These are phyloP conservation scores for Nitzschia palea DNA, from an alignment of 108 stramenopile genomes.

Conservation along the genomic window DNA sequence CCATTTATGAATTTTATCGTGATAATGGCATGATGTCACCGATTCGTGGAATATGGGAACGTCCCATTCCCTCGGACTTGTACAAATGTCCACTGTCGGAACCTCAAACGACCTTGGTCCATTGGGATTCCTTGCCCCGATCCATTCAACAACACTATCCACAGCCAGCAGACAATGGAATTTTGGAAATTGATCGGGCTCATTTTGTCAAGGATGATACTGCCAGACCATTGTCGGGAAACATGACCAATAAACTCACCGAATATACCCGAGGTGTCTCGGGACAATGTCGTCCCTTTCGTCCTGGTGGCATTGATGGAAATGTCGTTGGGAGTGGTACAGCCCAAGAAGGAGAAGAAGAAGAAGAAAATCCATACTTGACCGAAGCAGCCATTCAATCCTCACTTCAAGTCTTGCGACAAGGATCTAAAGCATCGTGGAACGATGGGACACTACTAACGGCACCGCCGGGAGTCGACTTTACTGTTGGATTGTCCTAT, in stretches of 20 bases:
- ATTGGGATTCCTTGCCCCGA: conserved; percentile 36
- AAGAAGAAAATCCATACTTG: conserved; percentile 26
- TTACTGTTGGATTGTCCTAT: conserved; percentile 63
- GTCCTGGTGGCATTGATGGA: conserved; percentile 66
- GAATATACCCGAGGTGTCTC: conserved; percentile 77
- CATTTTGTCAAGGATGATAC: conserved; percentile 2
- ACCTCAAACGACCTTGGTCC: conserved; percentile 36
- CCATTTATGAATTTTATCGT: conserved; percentile 22
- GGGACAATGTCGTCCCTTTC: conserved; percentile 66
- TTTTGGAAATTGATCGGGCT: conserved; percentile 16
- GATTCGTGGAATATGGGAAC: conserved; percentile 26
- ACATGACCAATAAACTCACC: conserved; percentile 68
- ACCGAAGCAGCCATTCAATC: conserved; percentile 49
- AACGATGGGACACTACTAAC: conserved; percentile 68
- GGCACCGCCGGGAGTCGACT: conserved; percentile 67
- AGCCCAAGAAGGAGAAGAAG: too few relatives aligned
- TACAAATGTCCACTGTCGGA: conserved; percentile 40
- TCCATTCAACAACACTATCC: conserved; percentile 26
- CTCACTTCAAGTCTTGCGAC: conserved; percentile 49
- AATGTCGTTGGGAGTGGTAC: conserved; percentile 31
- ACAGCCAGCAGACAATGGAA: conserved; percentile 7
- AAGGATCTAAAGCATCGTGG: conserved; percentile 59
- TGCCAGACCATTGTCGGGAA: conserved; percentile 61
- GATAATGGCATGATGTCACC: conserved; percentile 30
- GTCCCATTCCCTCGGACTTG: conserved; percentile 31